phyloP scores from a whole-genome alignment of 768 basidiomycete genomes.

The Xerocomus brunneocitrinus region DNA sequence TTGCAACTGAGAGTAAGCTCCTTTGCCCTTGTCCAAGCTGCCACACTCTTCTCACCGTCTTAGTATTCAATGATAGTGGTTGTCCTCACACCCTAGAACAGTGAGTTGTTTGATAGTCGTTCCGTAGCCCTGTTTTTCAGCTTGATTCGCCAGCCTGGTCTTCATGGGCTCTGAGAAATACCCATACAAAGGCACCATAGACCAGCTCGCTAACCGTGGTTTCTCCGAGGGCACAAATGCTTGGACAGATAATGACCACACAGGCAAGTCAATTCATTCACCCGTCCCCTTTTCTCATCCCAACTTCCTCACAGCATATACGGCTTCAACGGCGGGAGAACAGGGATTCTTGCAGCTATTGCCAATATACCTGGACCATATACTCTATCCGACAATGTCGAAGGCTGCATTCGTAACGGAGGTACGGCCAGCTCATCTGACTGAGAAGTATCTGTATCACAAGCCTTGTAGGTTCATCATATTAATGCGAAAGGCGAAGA shows the following conservation, averaged over 20 bases:
- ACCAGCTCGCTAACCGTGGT: constrained; percentile 90
- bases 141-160: constrained; percentile 51
- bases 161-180: constrained; percentile 96
- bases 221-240: constrained; percentile 92
- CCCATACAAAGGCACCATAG: constrained; percentile 94
- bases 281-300: not conserved
- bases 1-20: constrained; percentile 80
- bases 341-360: constrained; percentile 85
- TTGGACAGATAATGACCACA: constrained; percentile 95
- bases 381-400: constrained; percentile 92
- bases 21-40: not conserved
- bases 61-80: constrained; percentile 92
- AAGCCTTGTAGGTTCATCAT: constrained; percentile 77
- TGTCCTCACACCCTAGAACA: constrained; percentile 97
- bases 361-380: constrained; percentile 92
- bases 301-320: constrained; percentile 55
- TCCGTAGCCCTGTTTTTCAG: not conserved
- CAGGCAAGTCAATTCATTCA: constrained; percentile 30
- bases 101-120: constrained; percentile 40
- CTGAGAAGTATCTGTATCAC: constrained; percentile 1
- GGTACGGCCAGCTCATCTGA: constrained; percentile 29
- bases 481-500: constrained; percentile 87
- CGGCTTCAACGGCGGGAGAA: constrained; percentile 90
- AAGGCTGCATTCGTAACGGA: constrained; percentile 75
- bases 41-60: not conserved